Base-by-base conservation (phyloP, 176 grass and related monocot genomes). In the Themeda triandra region DNA sequence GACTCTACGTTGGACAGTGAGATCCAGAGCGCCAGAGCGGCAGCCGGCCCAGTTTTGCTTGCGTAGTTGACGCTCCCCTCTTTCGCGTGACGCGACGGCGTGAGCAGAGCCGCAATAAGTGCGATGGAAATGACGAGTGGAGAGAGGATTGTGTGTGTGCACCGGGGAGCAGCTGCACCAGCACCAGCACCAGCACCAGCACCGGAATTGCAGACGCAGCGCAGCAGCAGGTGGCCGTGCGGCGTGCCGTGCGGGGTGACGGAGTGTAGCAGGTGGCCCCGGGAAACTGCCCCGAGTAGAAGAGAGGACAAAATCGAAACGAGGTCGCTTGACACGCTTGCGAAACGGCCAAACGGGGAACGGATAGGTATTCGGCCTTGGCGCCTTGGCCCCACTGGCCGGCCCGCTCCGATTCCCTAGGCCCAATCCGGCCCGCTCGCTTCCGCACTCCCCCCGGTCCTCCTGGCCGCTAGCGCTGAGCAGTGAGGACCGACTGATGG, bases 81-180 rank as follows among this genome's bases (percentile, higher is more conserved):
- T 68, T 66, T 33, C 25, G 35, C 76, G 69, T 46, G 82, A 84
- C 72, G 41, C 41, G 41, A 44, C 13, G 41, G 41, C 11, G 41
- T 44, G 41, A 46, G 10, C 40, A 41, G 40, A 41, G 27, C 10
- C 11, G 31, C 64, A 29, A 40, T 88, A 83, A 83, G 80, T 83
- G 86, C 32, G 33, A 32, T 33, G 33, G 32, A 21, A 11, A 72
- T 45, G 75, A 79, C 66, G 66, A 73, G 35, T 10, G 29, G 78
- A 69, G 32, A 58, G 44, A 56, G 71, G 36, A 1, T 12, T 29
- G 27, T 2, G 18, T 36, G 66, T 21, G 66, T 23, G 5, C 68
- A 0, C 21, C 40, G n/a, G n/a, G n/a, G n/a, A n/a, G n/a, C n/a
- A n/a, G n/a, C n/a, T n/a, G n/a, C n/a, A n/a, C n/a, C n/a, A 66